phyloP scores from a whole-genome alignment of 371 early-diverging fungal species.

The Smittium mucronatum region DNA sequence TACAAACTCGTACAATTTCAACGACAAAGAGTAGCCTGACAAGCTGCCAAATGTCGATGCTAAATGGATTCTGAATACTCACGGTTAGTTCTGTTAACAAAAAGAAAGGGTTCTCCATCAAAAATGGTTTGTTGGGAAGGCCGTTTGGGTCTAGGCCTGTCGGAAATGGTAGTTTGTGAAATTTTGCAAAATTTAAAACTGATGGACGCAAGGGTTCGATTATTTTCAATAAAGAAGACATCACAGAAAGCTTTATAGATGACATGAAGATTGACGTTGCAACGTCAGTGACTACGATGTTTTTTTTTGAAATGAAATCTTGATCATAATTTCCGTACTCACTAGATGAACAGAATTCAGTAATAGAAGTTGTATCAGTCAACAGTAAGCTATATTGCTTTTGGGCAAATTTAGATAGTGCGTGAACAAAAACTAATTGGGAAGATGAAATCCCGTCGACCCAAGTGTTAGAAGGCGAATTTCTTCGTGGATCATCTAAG shows the following conservation, averaged over 20 bases:
- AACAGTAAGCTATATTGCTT: constrained; percentile 9
- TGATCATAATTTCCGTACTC: background rate
- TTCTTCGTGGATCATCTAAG: constrained; percentile 7
- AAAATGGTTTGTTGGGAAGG: constrained; percentile 36
- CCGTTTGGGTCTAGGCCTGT: constrained; percentile 16
- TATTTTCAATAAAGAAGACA: background rate
- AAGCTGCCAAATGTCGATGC: constrained; percentile 47
- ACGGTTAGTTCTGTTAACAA: constrained; percentile 45
- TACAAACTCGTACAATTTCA: constrained; percentile 40
- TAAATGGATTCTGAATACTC: constrained; percentile 37
- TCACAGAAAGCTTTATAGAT: constrained; percentile 7
- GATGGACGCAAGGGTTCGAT: constrained; percentile 8
- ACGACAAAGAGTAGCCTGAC: constrained; percentile 49
- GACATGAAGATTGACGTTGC: constrained; percentile 8
- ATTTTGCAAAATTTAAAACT: background rate
- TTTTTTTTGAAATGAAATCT: background rate
- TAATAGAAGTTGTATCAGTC: background rate
- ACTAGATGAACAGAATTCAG: background rate
- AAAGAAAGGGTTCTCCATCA: constrained; percentile 58
- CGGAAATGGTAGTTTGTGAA: background rate
- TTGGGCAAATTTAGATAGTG: background rate
- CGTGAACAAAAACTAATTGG: constrained; percentile 1
- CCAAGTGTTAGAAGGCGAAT: constrained; percentile 6
- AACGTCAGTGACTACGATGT: constrained; percentile 6
- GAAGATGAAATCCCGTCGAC: constrained; percentile 6